These are phyloP conservation scores for Vitis amurensis DNA, from an alignment of 164 flowering plant species.

Conservation along the genomic window DNA sequence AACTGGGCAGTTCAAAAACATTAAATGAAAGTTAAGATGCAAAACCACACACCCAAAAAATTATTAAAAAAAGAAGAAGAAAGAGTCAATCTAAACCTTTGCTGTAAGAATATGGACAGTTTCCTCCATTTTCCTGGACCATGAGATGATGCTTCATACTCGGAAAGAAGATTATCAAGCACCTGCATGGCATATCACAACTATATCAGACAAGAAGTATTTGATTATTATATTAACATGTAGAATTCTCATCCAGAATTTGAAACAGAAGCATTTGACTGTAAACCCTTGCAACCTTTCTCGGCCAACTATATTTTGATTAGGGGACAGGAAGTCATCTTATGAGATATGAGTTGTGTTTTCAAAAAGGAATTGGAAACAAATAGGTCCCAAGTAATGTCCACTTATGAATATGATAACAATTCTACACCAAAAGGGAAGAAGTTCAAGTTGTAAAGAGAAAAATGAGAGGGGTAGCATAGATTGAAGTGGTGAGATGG, in stretches of 20 bases:
- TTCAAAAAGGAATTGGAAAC: too few species aligned
- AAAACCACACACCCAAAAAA: neutral
- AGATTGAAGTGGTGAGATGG: too few species aligned
- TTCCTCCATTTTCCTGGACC: conserved; percentile 97
- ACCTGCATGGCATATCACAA: conserved; percentile 41
- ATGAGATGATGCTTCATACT: conserved; percentile 75
- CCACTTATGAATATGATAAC: too few species aligned
- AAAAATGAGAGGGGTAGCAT: too few species aligned
- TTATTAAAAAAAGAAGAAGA: neutral
- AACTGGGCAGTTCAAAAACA: conserved; percentile 41
- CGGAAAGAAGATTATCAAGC: conserved; percentile 73
- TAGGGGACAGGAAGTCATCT: neutral
- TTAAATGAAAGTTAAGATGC: neutral
- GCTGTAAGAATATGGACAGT: conserved; percentile 65
- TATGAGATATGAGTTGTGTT: too few species aligned
- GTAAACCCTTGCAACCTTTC: neutral
- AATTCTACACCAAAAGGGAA: too few species aligned
- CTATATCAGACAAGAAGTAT: neutral
- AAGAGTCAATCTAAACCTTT: conserved; percentile 52
- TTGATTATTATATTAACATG: neutral
- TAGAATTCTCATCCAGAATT: neutral
- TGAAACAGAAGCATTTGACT: neutral
- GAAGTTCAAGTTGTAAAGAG: too few species aligned
- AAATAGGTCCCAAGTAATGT: too few species aligned
- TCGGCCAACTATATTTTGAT: neutral